Evolutionary conservation across 768 basidiomycete species (phyloP).

Genomic region (Trichaptum fuscoviolaceum): DNA sequence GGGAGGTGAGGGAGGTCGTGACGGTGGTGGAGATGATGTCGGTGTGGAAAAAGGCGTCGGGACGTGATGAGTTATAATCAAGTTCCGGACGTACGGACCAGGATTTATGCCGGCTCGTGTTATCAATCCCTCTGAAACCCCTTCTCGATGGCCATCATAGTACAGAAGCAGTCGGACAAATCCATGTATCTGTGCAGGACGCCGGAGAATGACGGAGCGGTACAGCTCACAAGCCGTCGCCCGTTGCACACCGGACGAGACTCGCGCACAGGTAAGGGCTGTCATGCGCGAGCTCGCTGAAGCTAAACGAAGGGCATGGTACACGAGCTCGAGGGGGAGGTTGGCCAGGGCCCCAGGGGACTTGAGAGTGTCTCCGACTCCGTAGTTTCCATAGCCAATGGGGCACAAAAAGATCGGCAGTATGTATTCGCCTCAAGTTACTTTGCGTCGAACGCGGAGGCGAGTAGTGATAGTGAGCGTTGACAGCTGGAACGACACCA

Average conservation of each 20-base stretch:
- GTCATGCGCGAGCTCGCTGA: background rate
- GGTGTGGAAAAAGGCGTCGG: background rate
- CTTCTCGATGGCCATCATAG: background rate
- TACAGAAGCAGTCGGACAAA: background rate
- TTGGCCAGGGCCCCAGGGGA: background rate
- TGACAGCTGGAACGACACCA: background rate
- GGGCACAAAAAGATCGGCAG: background rate
- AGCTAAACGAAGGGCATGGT: background rate
- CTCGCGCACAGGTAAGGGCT: background rate
- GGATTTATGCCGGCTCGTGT: background rate
- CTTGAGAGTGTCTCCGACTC: background rate
- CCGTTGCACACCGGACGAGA: background rate
- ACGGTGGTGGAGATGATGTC: background rate
- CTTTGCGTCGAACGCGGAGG: background rate
- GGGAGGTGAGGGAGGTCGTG: background rate
- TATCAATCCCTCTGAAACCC: background rate
- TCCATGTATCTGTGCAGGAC: background rate
- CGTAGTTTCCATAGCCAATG: background rate
- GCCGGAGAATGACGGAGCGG: background rate
- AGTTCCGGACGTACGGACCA: background rate
- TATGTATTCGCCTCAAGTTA: no score
- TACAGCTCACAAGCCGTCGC: background rate
- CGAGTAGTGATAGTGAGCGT: no score
- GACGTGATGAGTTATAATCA: slow-evolving; percentile 1
- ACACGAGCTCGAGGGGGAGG: background rate